These are phyloP conservation scores for Pilaira anomala DNA, from an alignment of 192 early-diverging fungal species.

Conservation along the genomic window DNA sequence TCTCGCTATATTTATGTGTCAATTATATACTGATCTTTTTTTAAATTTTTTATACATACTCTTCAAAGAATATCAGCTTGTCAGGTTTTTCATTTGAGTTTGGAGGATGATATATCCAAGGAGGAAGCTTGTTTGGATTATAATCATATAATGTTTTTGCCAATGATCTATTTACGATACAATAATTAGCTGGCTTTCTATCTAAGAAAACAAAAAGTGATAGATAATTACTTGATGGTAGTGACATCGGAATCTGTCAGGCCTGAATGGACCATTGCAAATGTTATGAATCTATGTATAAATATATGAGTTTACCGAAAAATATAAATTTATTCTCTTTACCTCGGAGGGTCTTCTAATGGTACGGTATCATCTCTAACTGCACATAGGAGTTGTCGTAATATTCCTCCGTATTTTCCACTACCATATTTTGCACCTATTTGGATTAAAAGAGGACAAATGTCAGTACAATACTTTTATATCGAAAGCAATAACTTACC, in stretches of 20 bases:
- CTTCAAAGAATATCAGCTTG: constrained; percentile 60
- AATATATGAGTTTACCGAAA: neutral
- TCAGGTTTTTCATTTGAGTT: constrained; percentile 64
- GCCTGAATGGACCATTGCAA: constrained; percentile 71
- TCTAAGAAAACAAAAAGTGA: neutral
- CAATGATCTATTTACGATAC: constrained; percentile 17
- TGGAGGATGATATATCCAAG: constrained; percentile 48
- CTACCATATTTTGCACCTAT: constrained; percentile 53
- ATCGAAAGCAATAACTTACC: constrained; percentile 45
- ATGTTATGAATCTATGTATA: constrained; percentile 43
- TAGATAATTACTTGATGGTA: constrained; percentile 45
- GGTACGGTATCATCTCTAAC: constrained; percentile 41
- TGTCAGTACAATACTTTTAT: neutral
- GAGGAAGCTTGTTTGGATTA: constrained; percentile 41
- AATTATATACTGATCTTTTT: no score
- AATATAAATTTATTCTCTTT: neutral
- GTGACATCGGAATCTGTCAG: constrained; percentile 60
- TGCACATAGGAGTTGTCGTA: constrained; percentile 60
- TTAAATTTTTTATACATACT: constrained; percentile 43
- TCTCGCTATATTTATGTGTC: constrained; percentile 29
- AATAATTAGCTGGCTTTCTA: neutral
- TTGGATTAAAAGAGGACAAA: neutral
- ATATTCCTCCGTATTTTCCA: constrained; percentile 53
- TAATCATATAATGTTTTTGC: constrained; percentile 32
- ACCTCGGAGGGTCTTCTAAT: constrained; percentile 13